Evolutionary conservation across 1,139 yeast species (phyloP).

Genomic region (Spathaspora sp.): DNA sequence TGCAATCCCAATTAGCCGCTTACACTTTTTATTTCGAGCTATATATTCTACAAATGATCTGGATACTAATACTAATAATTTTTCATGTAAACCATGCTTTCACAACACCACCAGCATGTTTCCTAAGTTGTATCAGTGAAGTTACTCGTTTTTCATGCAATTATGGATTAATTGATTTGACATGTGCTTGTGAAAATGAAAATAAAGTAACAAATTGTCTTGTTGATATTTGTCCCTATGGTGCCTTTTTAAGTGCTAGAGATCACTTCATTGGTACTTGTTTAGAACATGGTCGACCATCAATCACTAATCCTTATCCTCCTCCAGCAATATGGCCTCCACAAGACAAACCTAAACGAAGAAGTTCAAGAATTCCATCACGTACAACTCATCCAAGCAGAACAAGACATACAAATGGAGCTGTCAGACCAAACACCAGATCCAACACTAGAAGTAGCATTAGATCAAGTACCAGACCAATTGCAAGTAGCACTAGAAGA

Average conservation of each 20-base stretch:
- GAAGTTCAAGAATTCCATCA: background rate
- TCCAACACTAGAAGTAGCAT: too few species aligned
- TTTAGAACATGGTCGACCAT: constrained; percentile 33
- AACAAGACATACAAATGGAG: background rate
- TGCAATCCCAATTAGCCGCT: background rate
- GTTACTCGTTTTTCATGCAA: constrained; percentile 33
- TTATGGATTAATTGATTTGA: constrained; percentile 31
- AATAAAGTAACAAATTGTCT: constrained; percentile 44
- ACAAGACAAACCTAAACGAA: constrained; percentile 2
- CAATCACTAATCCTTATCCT: constrained; percentile 14
- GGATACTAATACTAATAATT: constrained; percentile 4
- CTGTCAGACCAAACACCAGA: background rate
- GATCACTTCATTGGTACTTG: constrained; percentile 59
- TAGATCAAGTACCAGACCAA: background rate
- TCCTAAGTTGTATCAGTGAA: constrained; percentile 43
- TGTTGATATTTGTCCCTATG: constrained; percentile 49
- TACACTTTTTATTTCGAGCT: background rate
- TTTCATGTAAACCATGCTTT: constrained; percentile 9
- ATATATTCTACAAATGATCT: background rate
- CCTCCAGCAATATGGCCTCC: constrained; percentile 13
- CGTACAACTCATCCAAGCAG: background rate
- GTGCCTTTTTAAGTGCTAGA: constrained; percentile 47
- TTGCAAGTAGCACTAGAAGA: background rate
- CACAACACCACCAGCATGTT: constrained; percentile 58
- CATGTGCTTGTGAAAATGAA: constrained; percentile 41